Evolutionary conservation across 345 rosid species (phyloP), one percentile per base, ranked within the genome.

Genomic region (Iberis pinnata): DNA sequence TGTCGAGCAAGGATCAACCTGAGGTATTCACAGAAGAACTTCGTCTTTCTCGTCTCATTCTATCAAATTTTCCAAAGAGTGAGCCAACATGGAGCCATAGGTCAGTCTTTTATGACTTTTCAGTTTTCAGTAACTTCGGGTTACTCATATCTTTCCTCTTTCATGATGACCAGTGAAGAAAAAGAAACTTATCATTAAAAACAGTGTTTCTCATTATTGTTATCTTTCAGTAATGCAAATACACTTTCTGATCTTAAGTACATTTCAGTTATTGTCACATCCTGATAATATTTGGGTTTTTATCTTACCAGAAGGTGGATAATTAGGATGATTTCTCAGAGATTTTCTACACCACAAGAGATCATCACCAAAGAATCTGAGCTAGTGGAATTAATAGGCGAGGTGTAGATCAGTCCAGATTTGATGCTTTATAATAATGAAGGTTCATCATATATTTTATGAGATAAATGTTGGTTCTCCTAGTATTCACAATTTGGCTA

Each of bases 71-170:
- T 61, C 95, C 89, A 14, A 88, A 88, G 79, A 85, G 98, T 44
- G 97, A 92, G 43, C 80, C 78, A 50, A 88, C 97, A 53, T 92
- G 98, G 98, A 75, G 93, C 70, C 97, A 88, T 39, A 85, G 95
- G 95, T 88, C 56, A 29, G 26, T 47, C 35, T 39, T 53, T n/a
- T n/a, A n/a, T n/a, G n/a, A n/a, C n/a, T n/a, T n/a, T n/a, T n/a
- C n/a, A n/a, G n/a, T n/a, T n/a, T 56, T 26, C 35, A n/a, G 38
- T 49, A 19, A 19, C 26, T 43, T 45, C 52, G 9, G 4, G 48
- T 33, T 33, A 44, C 14, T 38, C 16, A 4, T 43, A 8, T n/a
- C 1, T 57, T 36, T 17, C 12, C 22, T 24, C 18, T 47, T 25
- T 37, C 18, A 39, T 3, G 14, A 24, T 25, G 15, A 48, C 39